These are phyloP conservation scores for Wickerhamomyces sp. DNA, from an alignment of 1,139 yeast genomes.

Conservation along the genomic window DNA sequence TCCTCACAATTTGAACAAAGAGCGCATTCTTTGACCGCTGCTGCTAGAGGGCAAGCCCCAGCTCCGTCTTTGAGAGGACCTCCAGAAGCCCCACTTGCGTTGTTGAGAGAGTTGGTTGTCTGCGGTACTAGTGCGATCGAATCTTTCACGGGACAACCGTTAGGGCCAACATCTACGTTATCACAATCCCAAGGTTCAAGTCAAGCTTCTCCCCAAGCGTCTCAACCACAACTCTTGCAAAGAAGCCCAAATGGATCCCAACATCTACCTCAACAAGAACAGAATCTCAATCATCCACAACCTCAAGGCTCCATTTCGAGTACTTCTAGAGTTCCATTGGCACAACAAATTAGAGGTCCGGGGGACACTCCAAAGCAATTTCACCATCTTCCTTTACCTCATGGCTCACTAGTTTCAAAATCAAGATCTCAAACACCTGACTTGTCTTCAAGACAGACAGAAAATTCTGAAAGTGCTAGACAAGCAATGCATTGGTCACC, in stretches of 20 bases:
- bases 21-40: slow-evolving; percentile 36
- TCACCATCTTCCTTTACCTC: slow-evolving; percentile 23
- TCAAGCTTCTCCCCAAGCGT: slow-evolving; percentile 1
- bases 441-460: background rate
- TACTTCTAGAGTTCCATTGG: background rate
- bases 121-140: slow-evolving; percentile 16
- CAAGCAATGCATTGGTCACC: slow-evolving; percentile 1
- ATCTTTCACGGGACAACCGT: slow-evolving; percentile 14
- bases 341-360: slow-evolving; percentile 1
- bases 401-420: slow-evolving; percentile 15
- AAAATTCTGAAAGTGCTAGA: slow-evolving; percentile 1
- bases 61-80: slow-evolving; percentile 42
- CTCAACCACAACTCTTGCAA: background rate
- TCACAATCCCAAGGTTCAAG: no score
- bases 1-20: slow-evolving; percentile 40
- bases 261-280: slow-evolving; percentile 1
- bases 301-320: background rate
- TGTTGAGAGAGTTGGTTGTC: slow-evolving; percentile 45
- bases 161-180: no score
- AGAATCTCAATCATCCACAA: no score
- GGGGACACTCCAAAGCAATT: slow-evolving; percentile 15
- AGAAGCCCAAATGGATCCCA: background rate
- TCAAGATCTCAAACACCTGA: slow-evolving; percentile 12
- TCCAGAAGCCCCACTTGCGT: slow-evolving; percentile 43
- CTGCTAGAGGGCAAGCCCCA: slow-evolving; percentile 39